A percentile compares a stretch with the other conserved stretches of the same genome.
These are phyloP conservation scores for Lycium ferocissimum DNA, from an alignment of 257 asterid genomes.

Conservation along the genomic window DNA sequence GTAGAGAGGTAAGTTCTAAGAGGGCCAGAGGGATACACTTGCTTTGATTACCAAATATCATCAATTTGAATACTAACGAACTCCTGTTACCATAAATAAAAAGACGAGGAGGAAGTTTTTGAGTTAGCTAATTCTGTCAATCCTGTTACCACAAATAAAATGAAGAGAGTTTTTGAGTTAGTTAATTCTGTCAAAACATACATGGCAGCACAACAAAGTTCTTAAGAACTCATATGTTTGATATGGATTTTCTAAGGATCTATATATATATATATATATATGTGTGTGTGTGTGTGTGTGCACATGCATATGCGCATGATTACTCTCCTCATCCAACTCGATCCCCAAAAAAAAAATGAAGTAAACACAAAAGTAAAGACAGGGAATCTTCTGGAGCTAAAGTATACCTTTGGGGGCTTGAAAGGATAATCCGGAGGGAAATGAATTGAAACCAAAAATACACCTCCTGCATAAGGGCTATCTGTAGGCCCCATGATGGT, in stretches of 20 bases:
- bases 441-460: slow-evolving; percentile 57
- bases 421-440: slow-evolving; percentile 57
- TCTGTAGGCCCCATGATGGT: slow-evolving; percentile 59
- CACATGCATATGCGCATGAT: neutral
- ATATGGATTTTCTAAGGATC: neutral
- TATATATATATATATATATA: neutral
- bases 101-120: too few species aligned
- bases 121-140: too few species aligned
- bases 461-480: slow-evolving; percentile 58
- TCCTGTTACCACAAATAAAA: too few species aligned
- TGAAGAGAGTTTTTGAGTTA: too few species aligned
- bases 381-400: neutral
- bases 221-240: neutral
- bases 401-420: slow-evolving; percentile 57
- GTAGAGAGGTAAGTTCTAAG: too few species aligned
- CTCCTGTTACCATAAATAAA: too few species aligned
- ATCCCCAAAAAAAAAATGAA: neutral
- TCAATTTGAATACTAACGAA: too few species aligned
- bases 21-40: too few species aligned
- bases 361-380: neutral
- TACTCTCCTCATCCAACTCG: neutral
- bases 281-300: too few species aligned
- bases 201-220: too few species aligned
- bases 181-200: too few species aligned
- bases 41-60: too few species aligned